phyloP scores from a whole-genome alignment of 108 stramenopile genomes.

The Nitzschia putrida region DNA sequence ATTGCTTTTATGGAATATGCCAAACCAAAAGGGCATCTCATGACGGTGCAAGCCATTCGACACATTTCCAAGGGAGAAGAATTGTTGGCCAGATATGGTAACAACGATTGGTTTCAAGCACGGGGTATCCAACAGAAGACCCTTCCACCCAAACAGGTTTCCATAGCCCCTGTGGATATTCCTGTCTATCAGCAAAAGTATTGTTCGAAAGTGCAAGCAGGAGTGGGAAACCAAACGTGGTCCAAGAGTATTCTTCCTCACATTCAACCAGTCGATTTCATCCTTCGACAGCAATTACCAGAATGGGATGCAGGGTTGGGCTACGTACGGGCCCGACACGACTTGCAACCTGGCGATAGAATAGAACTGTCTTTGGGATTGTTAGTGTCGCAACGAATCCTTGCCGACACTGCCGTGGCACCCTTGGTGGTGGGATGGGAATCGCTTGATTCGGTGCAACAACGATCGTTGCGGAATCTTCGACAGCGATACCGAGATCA shows the following conservation, averaged over 20 bases:
- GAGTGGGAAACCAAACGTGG: constrained; percentile 8
- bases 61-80: constrained; percentile 15
- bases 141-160: background rate
- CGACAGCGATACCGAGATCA: constrained; percentile 4
- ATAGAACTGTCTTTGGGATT: constrained; percentile 17
- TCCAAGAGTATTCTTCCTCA: background rate
- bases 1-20: constrained; percentile 10
- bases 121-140: background rate
- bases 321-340: constrained; percentile 1
- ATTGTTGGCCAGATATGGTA: constrained; percentile 14
- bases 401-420: constrained; percentile 4
- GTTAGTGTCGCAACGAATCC: constrained; percentile 13
- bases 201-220: constrained; percentile 15
- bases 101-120: constrained; percentile 14
- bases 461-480: constrained; percentile 5
- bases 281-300: background rate
- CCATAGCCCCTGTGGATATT: background rate
- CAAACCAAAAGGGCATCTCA: constrained; percentile 7
- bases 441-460: background rate
- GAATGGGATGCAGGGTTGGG: constrained; percentile 10
- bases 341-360: constrained; percentile 3
- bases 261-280: background rate
- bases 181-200: background rate
- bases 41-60: constrained; percentile 12
- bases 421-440: constrained; percentile 3